Evolutionary conservation across 148 eudicot species (phyloP), one percentile per base, ranked within the genome.

Genomic region (Euryodendron excelsum): DNA sequence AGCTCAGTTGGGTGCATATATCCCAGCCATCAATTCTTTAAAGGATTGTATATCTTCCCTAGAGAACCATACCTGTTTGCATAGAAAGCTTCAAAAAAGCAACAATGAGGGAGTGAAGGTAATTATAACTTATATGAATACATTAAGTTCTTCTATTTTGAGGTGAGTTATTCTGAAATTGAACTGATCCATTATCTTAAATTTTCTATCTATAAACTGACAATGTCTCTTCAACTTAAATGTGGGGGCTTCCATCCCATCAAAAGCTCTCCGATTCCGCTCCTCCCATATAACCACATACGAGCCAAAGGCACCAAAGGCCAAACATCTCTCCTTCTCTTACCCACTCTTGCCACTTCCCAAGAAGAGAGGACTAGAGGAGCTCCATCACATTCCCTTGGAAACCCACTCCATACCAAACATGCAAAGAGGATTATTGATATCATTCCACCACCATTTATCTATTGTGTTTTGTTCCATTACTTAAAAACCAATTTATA

Each of bases 41-140:
- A 79, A 82, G 86, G 89, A 92, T 73, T 85, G 87, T 33, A 77
- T 96, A 70, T 87, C 88, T 78, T 96, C 99, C 55, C 84, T 96
- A 72, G 98, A 93, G 87, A 87, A 79, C 65, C 89, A 79, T 58
- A 85, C 84, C n/a, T 74, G 76, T 74, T 74, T 78, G 78, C 81
- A 73, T 44, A 50, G 72, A 59, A 78, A 88, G 74, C 78, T 76
- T 80, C 83, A 84, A 31, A 74, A 72, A 55, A 76, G 81, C 79
- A 87, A 76, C 53, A 11, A 75, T 37, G 80, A 79, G 25, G 85
- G 81, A 37, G 73, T 71, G 15, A 79, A 90, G 97, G 98, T 95
- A 93, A 3, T 77, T 12, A 47, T 61, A 45, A 63, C 67, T 69
- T 62, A 2, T 68, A 36, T 52, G 12, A 75, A 78, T 13, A 17